Conservation (phyloP, 106 monocot genomes). For the Cymbidium sinense region DNA sequence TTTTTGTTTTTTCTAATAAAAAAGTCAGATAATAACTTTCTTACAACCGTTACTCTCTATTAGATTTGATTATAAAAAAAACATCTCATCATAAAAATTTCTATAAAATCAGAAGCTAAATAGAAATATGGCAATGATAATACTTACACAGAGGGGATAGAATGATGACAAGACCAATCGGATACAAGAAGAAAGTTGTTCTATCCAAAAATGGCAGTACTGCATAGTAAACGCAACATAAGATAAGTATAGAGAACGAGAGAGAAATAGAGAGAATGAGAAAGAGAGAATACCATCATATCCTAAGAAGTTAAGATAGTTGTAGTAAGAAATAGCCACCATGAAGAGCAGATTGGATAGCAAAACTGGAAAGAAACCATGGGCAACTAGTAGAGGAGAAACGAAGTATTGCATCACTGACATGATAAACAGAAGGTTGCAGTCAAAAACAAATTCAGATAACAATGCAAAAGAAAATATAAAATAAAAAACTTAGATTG, state of each 20-base stretch:
- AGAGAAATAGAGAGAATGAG: neutral
- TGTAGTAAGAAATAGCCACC: constrained; percentile 84
- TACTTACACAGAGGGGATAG: constrained; percentile 82
- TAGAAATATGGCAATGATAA: neutral
- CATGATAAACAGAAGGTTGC: constrained; percentile 11
- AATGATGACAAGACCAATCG: constrained; percentile 86
- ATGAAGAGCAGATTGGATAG: constrained; percentile 87
- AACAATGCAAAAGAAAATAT: neutral
- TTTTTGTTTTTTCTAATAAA: no score
- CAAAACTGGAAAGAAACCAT: constrained; percentile 84
- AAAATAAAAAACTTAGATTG: neutral
- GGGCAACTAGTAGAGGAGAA: constrained; percentile 76
- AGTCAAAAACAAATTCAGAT: constrained; percentile 1
- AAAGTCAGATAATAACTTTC: no score
- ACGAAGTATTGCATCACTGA: constrained; percentile 97
- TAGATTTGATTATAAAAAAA: no score
- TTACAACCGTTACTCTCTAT: no score
- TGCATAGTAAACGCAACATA: constrained; percentile 18
- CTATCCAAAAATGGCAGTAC: constrained; percentile 96
- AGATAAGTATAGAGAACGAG: neutral
- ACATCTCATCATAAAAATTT: no score
- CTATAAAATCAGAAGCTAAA: no score
- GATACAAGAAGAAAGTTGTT: constrained; percentile 97
- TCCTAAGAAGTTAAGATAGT: constrained; percentile 96
- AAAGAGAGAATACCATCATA: constrained; percentile 66